These are phyloP conservation scores for Phytophthora palmivora DNA, from an alignment of 352 stramenopile species.

Conservation along the genomic window DNA sequence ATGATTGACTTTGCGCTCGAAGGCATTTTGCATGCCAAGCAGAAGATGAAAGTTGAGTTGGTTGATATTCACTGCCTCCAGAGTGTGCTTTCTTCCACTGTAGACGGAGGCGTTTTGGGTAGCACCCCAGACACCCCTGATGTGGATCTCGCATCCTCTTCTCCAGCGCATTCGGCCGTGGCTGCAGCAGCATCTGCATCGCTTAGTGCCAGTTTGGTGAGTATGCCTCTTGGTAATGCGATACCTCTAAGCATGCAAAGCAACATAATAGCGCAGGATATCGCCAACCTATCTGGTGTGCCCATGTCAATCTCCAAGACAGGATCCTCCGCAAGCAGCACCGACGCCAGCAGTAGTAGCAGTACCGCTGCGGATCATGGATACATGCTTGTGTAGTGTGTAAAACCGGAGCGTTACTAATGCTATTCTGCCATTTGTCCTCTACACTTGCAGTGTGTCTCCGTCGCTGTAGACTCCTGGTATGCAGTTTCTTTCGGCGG, in stretches of 20 bases:
- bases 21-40: conserved; percentile 70
- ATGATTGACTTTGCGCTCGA: conserved; percentile 71
- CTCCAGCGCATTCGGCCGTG: conserved; percentile 7
- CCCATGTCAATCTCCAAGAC: conserved; percentile 27
- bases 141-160: conserved; percentile 25
- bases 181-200: conserved; percentile 10
- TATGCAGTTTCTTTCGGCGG: conserved; percentile 1
- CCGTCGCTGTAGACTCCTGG: background rate
- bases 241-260: conserved; percentile 36
- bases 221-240: conserved; percentile 21
- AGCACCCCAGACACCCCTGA: conserved; percentile 19
- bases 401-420: conserved; percentile 4
- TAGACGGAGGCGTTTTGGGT: conserved; percentile 8
- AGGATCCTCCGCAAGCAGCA: conserved; percentile 7
- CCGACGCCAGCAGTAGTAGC: conserved; percentile 5
- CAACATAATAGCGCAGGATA: conserved; percentile 33
- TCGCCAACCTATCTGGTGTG: conserved; percentile 21
- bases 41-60: conserved; percentile 70
- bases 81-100: conserved; percentile 8
- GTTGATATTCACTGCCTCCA: conserved; percentile 58
- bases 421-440: conserved; percentile 1
- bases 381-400: conserved; percentile 43
- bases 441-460: conserved; percentile 2
- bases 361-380: conserved; percentile 19
- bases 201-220: conserved; percentile 13